Conservation (phyloP, 2,329 filamentous ascomycete genomes). For the Thielaviopsis euricoi region DNA sequence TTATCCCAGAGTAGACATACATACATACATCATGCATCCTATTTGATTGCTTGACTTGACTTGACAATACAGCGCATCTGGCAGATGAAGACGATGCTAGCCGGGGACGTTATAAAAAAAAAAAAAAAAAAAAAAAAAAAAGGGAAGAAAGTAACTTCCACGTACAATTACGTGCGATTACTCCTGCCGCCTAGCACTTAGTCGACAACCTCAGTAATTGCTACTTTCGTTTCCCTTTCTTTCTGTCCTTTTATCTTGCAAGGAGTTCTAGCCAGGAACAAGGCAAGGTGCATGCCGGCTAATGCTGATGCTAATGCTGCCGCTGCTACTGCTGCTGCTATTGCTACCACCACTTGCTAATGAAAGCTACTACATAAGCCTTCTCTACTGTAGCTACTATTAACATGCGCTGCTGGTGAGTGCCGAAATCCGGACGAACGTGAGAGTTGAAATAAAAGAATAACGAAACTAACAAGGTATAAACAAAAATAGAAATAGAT, state of each 20-base stretch:
- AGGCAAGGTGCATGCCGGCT: background rate
- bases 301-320: too few relatives aligned
- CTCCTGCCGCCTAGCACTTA: background rate
- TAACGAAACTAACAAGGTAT: background rate
- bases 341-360: too few relatives aligned
- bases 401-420: background rate
- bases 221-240: background rate
- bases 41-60: background rate
- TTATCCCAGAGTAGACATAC: background rate
- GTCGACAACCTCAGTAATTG: background rate
- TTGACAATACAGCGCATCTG: background rate
- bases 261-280: background rate
- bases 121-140: slow-evolving; percentile 1
- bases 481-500: background rate
- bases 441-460: background rate
- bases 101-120: background rate
- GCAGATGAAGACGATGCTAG: background rate
- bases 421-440: background rate
- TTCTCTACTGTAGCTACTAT: background rate
- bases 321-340: too few relatives aligned
- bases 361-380: too few relatives aligned
- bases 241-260: background rate
- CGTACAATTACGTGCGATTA: too few relatives aligned
- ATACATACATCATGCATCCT: background rate
- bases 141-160: background rate